Base-by-base conservation (phyloP, 2,329 filamentous ascomycete species). In the Arthroderma sp. region DNA sequence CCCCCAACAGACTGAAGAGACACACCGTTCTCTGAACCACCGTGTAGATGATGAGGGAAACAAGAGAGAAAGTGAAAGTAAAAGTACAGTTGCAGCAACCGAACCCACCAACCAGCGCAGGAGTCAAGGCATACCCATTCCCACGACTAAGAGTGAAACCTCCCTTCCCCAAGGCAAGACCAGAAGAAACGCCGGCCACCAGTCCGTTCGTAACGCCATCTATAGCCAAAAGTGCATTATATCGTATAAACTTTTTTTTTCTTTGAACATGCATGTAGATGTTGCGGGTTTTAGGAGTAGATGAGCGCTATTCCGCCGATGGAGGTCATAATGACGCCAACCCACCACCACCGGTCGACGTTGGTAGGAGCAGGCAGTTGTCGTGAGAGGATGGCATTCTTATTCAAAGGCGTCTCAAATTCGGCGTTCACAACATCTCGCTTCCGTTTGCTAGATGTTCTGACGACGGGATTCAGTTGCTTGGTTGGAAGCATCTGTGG, bases 401-500 rank as follows among this genome's bases (percentile, higher is more conserved):
- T 63, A 56, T 66, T 66, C 54, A 66, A 53, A 2, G 66, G 57
- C 3, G 25, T 43, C n/a, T 28, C 39, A 38, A 47, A 21, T 13
- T 35, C 55, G 8, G 61, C 54, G 21, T 64, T 61, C 35, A 61
- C 55, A 39, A 61, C 4, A 44, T 64, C 60, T 31, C 71, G 67
- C 65, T 74, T 74, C n/a, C 59, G 64, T 58, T 68, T 71, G 19
- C 57, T 60, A 2, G 72, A 68, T 1, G 73, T 64, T 5, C 66
- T 69, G 9, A 68, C 63, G 1, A 71, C 73, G 0, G 83, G 81
- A 65, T 86, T 83, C 59, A 88, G 73, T 0, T 82, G 86, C 9
- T 76, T 75, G 2, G 84, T 87, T 1, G 85, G 84, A 4, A 87
- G 78, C 83, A 88, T 88, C 65, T 83, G 72, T 0, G 85, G 84